These are phyloP conservation scores for Vaccinium corymbosum DNA, from an alignment of 148 eudicot genomes.

Conservation along the genomic window DNA sequence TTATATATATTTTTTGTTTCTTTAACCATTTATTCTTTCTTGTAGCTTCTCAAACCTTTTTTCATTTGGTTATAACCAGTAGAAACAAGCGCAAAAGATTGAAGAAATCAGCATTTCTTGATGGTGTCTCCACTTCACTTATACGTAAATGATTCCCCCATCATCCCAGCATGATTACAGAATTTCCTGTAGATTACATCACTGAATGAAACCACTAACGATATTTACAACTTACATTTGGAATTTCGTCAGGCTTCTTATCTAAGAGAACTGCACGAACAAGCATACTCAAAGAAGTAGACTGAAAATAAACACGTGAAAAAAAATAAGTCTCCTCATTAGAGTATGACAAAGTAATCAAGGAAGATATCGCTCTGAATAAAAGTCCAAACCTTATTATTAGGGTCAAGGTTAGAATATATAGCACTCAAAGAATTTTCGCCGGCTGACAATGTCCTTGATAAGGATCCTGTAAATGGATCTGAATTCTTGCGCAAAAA, in stretches of 20 bases:
- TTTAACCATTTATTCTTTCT: constrained; percentile 5
- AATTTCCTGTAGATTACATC: background rate
- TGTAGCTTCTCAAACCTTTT: background rate
- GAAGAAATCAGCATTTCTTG: background rate
- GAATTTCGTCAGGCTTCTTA: constrained; percentile 94
- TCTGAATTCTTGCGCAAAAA: constrained; percentile 82
- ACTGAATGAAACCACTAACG: background rate
- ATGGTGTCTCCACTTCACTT: background rate
- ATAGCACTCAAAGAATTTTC: constrained; percentile 52
- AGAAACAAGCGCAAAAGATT: background rate
- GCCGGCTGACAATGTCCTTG: constrained; percentile 53
- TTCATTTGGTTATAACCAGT: background rate
- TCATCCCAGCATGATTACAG: background rate
- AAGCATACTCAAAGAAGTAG: constrained; percentile 72
- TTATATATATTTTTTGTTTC: background rate
- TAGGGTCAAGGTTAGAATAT: constrained; percentile 43
- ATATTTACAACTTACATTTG: constrained; percentile 50
- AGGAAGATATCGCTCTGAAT: background rate
- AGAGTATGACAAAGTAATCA: constrained; percentile 13
- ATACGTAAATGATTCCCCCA: background rate
- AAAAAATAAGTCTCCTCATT: background rate
- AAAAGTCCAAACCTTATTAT: constrained; percentile 46
- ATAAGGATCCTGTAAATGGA: constrained; percentile 71
- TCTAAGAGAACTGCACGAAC: constrained; percentile 75
- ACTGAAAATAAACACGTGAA: constrained; percentile 43